Evolutionary conservation across 2,329 filamentous ascomycete genomes (phyloP).

Genomic region (Colletotrichum orchidophilum): DNA sequence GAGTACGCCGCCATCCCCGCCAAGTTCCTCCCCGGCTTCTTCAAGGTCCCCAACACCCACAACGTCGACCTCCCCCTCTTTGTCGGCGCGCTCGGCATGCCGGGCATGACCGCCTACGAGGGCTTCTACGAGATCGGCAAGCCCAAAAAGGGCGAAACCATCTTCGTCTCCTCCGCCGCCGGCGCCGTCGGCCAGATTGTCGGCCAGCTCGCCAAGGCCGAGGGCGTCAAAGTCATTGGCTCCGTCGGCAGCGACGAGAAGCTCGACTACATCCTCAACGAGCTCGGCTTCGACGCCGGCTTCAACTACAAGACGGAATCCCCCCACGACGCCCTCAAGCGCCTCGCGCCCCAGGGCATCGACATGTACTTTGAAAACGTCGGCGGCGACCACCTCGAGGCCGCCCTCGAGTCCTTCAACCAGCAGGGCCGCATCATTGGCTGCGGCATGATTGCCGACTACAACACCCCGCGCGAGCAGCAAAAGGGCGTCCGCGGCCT

Average conservation of each 20-base stretch:
- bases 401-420: conserved; percentile 60
- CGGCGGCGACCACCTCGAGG: conserved; percentile 61
- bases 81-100: conserved; percentile 71
- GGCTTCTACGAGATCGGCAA: conserved; percentile 72
- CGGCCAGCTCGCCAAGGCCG: conserved; percentile 83
- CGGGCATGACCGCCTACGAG: conserved; percentile 76
- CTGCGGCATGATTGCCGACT: conserved; percentile 79
- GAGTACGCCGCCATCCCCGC: conserved; percentile 64
- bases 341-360: conserved; percentile 79
- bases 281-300: conserved; percentile 65
- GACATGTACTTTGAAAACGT: conserved; percentile 72
- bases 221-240: conserved; percentile 82
- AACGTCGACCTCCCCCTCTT: conserved; percentile 74
- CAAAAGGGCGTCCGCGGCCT: conserved; percentile 75
- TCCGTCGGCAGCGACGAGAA: conserved; percentile 84
- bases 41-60: conserved; percentile 71
- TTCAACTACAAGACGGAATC: conserved; percentile 93
- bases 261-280: conserved; percentile 68
- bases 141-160: conserved; percentile 74
- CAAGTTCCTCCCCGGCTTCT: conserved; percentile 26
- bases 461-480: conserved; percentile 68
- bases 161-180: conserved; percentile 82
- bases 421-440: conserved; percentile 70
- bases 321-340: conserved; percentile 71
- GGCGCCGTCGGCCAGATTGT: conserved; percentile 87